A percentile compares a stretch with the other conserved stretches of the same genome.
Conservation (phyloP, 2,329 filamentous ascomycete genomes). For the Phialemoniopsis sp. region DNA sequence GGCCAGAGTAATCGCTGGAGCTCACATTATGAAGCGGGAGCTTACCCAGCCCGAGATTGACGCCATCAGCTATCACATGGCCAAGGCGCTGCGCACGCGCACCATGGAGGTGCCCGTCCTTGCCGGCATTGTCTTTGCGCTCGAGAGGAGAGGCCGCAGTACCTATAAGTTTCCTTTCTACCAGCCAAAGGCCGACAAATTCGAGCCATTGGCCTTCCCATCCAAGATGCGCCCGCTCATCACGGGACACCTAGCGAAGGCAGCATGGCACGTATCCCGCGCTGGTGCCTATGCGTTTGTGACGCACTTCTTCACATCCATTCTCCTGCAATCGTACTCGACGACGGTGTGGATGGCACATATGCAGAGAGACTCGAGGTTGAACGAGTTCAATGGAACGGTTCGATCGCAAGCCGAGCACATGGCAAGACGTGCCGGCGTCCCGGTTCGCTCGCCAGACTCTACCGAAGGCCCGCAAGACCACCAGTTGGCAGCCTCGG, state of each 20-base stretch:
- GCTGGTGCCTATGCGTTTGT: slow-evolving; percentile 5
- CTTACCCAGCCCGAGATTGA: slow-evolving; percentile 12
- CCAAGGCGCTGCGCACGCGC: slow-evolving; percentile 5
- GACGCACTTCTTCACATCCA: background rate
- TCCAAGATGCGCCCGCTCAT: background rate
- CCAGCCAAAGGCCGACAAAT: slow-evolving; percentile 2
- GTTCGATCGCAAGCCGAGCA: no score
- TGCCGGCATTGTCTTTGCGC: slow-evolving; percentile 1
- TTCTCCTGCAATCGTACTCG: no score
- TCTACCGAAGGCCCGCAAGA: no score
- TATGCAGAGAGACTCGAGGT: no score
- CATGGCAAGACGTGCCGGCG: no score
- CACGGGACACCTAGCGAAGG: slow-evolving; percentile 4
- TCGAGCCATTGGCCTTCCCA: slow-evolving; percentile 10
- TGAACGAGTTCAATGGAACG: no score
- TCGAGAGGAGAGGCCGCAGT: slow-evolving; percentile 7
- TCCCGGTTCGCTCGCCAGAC: no score
- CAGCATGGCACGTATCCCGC: slow-evolving; percentile 10
- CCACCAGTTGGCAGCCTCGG: no score
- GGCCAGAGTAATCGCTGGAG: slow-evolving; percentile 7
- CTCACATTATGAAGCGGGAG: slow-evolving; percentile 7
- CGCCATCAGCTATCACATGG: slow-evolving; percentile 8
- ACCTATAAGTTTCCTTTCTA: slow-evolving; percentile 12
- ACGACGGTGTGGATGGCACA: no score
- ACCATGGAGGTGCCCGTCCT: slow-evolving; percentile 7